Evolutionary conservation across 208 protist genomes (phyloP).

Genomic region (Leishmania major): DNA sequence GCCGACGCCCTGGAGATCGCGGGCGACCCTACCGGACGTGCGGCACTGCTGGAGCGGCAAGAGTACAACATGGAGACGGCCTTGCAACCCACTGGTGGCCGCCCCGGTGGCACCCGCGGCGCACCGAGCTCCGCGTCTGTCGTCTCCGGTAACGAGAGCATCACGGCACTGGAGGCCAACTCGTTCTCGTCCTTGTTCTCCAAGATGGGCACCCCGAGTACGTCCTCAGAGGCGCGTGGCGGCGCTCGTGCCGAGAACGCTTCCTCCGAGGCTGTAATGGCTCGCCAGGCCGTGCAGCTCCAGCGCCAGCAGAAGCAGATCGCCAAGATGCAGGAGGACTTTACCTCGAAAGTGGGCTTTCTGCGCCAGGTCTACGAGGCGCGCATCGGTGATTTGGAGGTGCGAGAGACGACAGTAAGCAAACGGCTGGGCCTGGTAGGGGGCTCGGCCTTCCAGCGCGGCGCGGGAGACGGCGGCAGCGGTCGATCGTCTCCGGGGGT

Average conservation of each 20-base stretch:
- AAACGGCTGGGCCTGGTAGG: constrained; percentile 17
- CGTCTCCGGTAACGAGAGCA: neutral
- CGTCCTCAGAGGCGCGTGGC: constrained; percentile 8
- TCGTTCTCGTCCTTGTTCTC: neutral
- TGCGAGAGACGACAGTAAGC: constrained; percentile 66
- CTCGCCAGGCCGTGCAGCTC: constrained; percentile 58
- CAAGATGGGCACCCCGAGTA: constrained; percentile 1
- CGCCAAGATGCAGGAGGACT: constrained; percentile 83
- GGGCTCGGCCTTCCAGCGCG: neutral
- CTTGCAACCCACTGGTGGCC: constrained; percentile 62
- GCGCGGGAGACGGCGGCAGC: constrained; percentile 6
- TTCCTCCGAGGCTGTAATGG: constrained; percentile 47
- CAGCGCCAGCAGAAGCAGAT: constrained; percentile 74
- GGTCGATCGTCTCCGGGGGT: neutral
- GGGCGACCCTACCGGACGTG: neutral
- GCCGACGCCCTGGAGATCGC: constrained; percentile 33
- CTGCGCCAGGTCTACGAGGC: constrained; percentile 92
- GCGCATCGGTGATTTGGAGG: constrained; percentile 87
- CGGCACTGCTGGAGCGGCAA: constrained; percentile 26
- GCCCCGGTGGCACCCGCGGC: constrained; percentile 8
- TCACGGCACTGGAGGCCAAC: neutral
- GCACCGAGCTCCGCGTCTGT: neutral
- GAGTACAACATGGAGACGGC: constrained; percentile 53
- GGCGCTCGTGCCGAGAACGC: constrained; percentile 32
- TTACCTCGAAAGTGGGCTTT: constrained; percentile 85